These are phyloP conservation scores for Aspergillus terreus DNA, from an alignment of 2,329 filamentous ascomycete genomes.

Conservation along the genomic window DNA sequence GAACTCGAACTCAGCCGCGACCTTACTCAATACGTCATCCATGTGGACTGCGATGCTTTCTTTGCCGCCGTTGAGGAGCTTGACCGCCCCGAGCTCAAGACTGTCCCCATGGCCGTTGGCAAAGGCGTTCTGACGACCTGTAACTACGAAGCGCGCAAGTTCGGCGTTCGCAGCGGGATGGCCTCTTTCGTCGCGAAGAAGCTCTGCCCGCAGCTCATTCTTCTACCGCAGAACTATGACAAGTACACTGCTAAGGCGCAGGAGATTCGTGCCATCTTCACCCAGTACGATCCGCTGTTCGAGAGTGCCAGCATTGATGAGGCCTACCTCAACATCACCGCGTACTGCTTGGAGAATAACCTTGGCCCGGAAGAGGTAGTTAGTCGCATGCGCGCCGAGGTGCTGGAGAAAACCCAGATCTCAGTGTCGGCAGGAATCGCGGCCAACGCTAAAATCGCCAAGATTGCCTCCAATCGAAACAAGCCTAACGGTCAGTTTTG, in stretches of 20 bases:
- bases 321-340: constrained; percentile 91
- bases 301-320: constrained; percentile 95
- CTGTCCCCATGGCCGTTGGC: constrained; percentile 88
- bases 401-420: constrained; percentile 72
- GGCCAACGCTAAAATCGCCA: constrained; percentile 87
- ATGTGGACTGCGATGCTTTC: constrained; percentile 96
- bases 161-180: constrained; percentile 91
- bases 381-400: constrained; percentile 70
- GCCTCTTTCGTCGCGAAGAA: constrained; percentile 93
- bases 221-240: constrained; percentile 78
- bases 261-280: constrained; percentile 78
- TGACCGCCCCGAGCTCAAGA: constrained; percentile 75
- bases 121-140: constrained; percentile 66
- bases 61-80: constrained; percentile 91
- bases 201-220: constrained; percentile 79
- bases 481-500: constrained; percentile 93
- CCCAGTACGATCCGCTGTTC: constrained; percentile 83
- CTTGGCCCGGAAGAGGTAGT: constrained; percentile 71
- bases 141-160: constrained; percentile 88
- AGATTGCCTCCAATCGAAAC: constrained; percentile 92
- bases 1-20: constrained; percentile 77
- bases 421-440: constrained; percentile 94
- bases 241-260: constrained; percentile 90
- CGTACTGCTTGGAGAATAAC: constrained; percentile 69
- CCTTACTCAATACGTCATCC: constrained; percentile 78